Percentiles rank a stretch among this genome's conserved stretches.
Evolutionary conservation across 2,329 filamentous ascomycete genomes (phyloP).

Genomic region (Aspergillus sp.): DNA sequence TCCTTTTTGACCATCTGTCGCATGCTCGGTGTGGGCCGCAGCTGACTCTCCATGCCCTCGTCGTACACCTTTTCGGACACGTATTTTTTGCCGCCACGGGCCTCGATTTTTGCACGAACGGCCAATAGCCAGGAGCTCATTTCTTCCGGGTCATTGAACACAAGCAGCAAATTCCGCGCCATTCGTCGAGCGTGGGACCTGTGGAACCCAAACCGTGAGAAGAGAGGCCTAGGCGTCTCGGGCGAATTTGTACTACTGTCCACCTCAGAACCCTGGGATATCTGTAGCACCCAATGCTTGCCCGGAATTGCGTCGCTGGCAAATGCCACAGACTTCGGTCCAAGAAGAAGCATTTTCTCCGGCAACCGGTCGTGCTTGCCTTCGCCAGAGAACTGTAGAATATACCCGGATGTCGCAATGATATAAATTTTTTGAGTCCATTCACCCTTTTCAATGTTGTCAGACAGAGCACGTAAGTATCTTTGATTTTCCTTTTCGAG

Average conservation of each 20-base stretch:
- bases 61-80: slow-evolving; percentile 37
- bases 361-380: slow-evolving; percentile 48
- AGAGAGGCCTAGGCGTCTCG: slow-evolving; percentile 35
- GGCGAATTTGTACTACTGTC: slow-evolving; percentile 24
- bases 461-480: slow-evolving; percentile 37
- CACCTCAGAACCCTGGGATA: slow-evolving; percentile 40
- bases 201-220: slow-evolving; percentile 43
- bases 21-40: slow-evolving; percentile 29
- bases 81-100: slow-evolving; percentile 47
- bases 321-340: slow-evolving; percentile 48
- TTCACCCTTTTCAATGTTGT: slow-evolving; percentile 39
- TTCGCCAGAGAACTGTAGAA: slow-evolving; percentile 47
- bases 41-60: slow-evolving; percentile 26
- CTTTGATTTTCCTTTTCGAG: slow-evolving; percentile 34
- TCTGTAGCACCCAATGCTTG: slow-evolving; percentile 50
- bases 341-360: slow-evolving; percentile 49
- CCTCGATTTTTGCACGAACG: slow-evolving; percentile 47
- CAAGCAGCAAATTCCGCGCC: slow-evolving; percentile 43
- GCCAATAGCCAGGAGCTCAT: slow-evolving; percentile 48
- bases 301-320: slow-evolving; percentile 52
- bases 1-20: slow-evolving; percentile 37
- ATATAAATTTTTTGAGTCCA: slow-evolving; percentile 49
- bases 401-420: slow-evolving; percentile 44
- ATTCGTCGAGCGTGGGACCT: slow-evolving; percentile 33
- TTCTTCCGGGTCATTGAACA: slow-evolving; percentile 45